Percentiles rank a stretch among this genome's conserved stretches.
Conservation (phyloP, 2,329 filamentous ascomycete genomes). For the Penicillium polonicum region DNA sequence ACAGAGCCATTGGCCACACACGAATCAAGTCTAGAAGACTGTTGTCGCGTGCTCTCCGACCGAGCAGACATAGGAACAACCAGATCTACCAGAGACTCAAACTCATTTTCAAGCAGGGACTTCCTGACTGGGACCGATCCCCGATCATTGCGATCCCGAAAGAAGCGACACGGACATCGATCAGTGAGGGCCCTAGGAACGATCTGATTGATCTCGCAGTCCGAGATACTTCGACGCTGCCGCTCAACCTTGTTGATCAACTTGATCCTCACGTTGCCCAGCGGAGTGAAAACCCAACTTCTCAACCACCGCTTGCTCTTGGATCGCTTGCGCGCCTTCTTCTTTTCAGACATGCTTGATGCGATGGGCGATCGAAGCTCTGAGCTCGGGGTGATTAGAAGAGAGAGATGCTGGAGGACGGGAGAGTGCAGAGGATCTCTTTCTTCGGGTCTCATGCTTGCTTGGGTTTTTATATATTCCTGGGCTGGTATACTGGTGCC, state of each 20-base stretch:
- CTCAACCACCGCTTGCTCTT: constrained; percentile 1
- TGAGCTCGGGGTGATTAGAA: neutral
- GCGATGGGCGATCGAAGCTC: neutral
- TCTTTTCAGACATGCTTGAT: neutral
- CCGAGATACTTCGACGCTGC: neutral
- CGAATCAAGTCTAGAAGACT: neutral
- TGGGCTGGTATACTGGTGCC: neutral
- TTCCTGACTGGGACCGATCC: neutral
- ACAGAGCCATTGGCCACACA: neutral
- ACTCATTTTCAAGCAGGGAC: neutral
- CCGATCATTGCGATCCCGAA: neutral
- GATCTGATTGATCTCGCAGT: neutral
- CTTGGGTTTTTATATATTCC: neutral
- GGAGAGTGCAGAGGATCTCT: neutral
- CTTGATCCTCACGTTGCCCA: constrained; percentile 1
- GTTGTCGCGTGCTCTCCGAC: neutral
- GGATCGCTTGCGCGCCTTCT: neutral
- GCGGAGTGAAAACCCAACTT: constrained; percentile 1
- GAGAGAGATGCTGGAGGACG: neutral
- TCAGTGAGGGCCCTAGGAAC: neutral
- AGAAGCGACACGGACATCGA: neutral
- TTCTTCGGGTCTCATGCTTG: neutral
- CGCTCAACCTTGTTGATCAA: neutral
- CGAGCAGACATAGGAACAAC: neutral
- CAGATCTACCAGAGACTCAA: neutral